Base-by-base conservation (phyloP, 2,329 filamentous ascomycete genomes). In the Didymella arachidicola region DNA sequence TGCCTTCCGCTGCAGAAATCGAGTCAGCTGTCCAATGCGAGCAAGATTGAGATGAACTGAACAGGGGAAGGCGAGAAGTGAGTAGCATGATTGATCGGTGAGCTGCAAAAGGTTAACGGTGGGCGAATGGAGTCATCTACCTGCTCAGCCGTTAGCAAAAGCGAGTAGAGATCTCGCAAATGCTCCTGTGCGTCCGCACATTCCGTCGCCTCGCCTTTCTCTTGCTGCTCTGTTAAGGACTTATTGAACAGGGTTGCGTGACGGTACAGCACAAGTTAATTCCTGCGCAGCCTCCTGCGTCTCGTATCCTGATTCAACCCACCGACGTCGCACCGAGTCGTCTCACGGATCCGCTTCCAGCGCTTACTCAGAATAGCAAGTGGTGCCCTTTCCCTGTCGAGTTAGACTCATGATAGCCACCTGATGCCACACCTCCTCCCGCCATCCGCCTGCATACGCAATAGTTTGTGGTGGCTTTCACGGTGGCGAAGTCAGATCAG, bases 181-280 rank as follows among this genome's bases (percentile, higher is more conserved):
- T 34, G 43, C 22, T 47, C 36, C 36, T 46, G 32, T 26, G 43
- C 3, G n/a, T 30, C 34, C 18, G 25, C 34, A 5, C 38, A 41
- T 46, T 45, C 45, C 56, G 50, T 51, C 56, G 50, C 50, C 50
- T 59, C 56, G 50, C 25, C 26, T 42, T 59, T 34, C 56, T 50
- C 4, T 36, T 27, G 10, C 34, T 50, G 18, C 12, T 59, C 45
- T 22, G 38, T 49, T 53, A 49, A 44, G 14, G 14, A 38, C 30
- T 53, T 11, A 44, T 53, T 49, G 43, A 32, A 47, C 50, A 59
- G 44, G 55, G 55, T 43, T 47, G 29, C 34, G 10, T 29, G 12
- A 34, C 16, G 46, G 14, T 38, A 25, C 26, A 27, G 39, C 32
- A 29, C 48, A 57, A 32, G 44, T 53, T 49, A 4, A 26, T 44